phyloP scores from a whole-genome alignment of 1,139 yeast genomes.

The Geotrichum macrosporum region DNA sequence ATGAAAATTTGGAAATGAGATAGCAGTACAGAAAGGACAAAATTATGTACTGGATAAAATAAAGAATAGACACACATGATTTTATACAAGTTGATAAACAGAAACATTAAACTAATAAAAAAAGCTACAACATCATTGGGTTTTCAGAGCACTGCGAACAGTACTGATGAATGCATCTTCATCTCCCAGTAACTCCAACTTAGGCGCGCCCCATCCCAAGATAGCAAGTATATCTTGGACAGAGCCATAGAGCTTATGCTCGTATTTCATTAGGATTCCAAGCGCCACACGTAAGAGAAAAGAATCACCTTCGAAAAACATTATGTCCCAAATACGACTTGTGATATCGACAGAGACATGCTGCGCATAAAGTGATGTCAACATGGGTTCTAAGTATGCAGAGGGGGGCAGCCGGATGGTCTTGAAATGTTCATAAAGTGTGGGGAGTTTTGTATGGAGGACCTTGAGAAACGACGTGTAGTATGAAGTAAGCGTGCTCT shows the following conservation, averaged over 20 bases:
- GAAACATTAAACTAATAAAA: too few species aligned
- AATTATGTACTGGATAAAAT: too few species aligned
- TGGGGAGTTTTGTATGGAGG: slow-evolving; percentile 44
- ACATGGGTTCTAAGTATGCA: slow-evolving; percentile 40
- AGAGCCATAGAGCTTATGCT: slow-evolving; percentile 52
- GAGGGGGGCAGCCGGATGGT: slow-evolving; percentile 40
- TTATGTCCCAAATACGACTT: slow-evolving; percentile 51
- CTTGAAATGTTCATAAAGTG: slow-evolving; percentile 50
- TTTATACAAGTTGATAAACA: too few species aligned
- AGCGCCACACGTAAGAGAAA: slow-evolving; percentile 48
- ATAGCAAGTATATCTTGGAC: slow-evolving; percentile 43
- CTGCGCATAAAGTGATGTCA: slow-evolving; percentile 39
- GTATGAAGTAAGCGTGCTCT: slow-evolving; percentile 34
- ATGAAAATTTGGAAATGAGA: too few species aligned
- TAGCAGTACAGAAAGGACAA: too few species aligned
- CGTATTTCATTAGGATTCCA: slow-evolving; percentile 47
- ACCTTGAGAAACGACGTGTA: slow-evolving; percentile 47
- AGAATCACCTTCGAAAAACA: slow-evolving; percentile 57
- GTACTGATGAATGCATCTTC: slow-evolving; percentile 52
- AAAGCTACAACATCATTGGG: too few species aligned
- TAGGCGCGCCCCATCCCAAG: slow-evolving; percentile 37
- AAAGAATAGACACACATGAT: too few species aligned
- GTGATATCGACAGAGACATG: slow-evolving; percentile 39
- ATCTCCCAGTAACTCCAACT: slow-evolving; percentile 47
- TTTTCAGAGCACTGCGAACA: too few species aligned